phyloP scores from a whole-genome alignment of 192 early-diverging fungal genomes.

The Mortierella antarctica region DNA sequence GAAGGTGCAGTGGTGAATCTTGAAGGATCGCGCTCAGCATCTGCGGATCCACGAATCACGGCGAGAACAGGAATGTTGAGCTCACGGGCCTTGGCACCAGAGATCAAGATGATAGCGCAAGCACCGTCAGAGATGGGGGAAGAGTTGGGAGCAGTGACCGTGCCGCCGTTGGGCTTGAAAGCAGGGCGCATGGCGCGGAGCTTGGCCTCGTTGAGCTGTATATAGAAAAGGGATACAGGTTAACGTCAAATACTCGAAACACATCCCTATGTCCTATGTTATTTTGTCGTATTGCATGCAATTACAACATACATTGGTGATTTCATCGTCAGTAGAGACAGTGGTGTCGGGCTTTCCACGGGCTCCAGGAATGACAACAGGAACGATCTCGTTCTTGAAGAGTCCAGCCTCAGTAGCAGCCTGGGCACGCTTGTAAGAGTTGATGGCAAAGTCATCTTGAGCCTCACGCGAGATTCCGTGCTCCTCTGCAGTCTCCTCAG shows the following conservation, averaged over 20 bases:
- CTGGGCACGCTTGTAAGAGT: constrained; percentile 82
- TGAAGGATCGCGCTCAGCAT: constrained; percentile 73
- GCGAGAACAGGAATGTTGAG: constrained; percentile 63
- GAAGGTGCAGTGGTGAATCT: constrained; percentile 82
- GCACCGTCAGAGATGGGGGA: constrained; percentile 86
- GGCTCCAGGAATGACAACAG: constrained; percentile 73
- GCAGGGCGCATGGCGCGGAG: constrained; percentile 88
- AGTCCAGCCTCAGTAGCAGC: constrained; percentile 68
- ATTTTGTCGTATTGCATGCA: not conserved
- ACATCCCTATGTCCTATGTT: too few species aligned
- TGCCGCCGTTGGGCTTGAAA: constrained; percentile 85
- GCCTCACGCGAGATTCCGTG: constrained; percentile 81
- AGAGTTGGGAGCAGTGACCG: constrained; percentile 92
- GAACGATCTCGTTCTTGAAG: constrained; percentile 77
- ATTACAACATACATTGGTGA: constrained; percentile 56
- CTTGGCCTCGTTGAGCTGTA: constrained; percentile 82
- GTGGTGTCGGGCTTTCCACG: constrained; percentile 73
- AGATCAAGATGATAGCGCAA: constrained; percentile 80
- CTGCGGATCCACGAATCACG: constrained; percentile 74
- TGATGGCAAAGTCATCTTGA: constrained; percentile 83
- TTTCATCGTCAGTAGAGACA: constrained; percentile 73
- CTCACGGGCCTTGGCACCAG: constrained; percentile 66
- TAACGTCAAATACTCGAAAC: not conserved
- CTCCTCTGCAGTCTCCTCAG: constrained; percentile 84
- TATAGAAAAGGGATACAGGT: not conserved